Evolutionary conservation across 805 yeast species (phyloP).

Genomic region (Candida boidinii): DNA sequence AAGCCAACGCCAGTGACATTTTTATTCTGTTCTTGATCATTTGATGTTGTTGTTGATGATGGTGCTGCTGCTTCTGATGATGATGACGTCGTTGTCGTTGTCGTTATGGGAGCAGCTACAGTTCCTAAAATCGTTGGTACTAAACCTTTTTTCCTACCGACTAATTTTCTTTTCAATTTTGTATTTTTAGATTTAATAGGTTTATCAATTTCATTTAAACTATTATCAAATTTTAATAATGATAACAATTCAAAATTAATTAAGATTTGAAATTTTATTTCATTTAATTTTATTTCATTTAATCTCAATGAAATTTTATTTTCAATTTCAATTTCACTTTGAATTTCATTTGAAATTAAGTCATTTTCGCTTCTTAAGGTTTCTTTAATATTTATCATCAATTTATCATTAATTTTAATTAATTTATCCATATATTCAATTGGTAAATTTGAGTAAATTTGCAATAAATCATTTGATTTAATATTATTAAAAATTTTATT

Average conservation of each 20-base stretch:
- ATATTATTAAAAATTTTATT: too few relatives aligned
- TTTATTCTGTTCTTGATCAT: neutral
- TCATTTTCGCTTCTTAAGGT: too few relatives aligned
- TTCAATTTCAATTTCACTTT: too few relatives aligned
- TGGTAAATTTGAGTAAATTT: too few relatives aligned
- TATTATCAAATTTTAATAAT: constrained; percentile 5
- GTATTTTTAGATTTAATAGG: constrained; percentile 1
- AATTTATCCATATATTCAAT: too few relatives aligned
- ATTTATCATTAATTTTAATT: too few relatives aligned
- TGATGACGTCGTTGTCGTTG: constrained; percentile 17
- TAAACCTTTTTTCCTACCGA: constrained; percentile 22
- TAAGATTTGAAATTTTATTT: constrained; percentile 22
- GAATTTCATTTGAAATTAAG: too few relatives aligned
- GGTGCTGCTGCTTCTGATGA: constrained; percentile 12
- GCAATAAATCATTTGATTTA: too few relatives aligned
- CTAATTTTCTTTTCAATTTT: constrained; percentile 8
- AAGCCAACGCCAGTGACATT: too few relatives aligned
- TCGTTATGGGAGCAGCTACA: constrained; percentile 12
- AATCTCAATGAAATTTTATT: too few relatives aligned
- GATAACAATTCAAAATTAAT: constrained; percentile 18
- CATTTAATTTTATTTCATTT: constrained; percentile 20
- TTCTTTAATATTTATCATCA: too few relatives aligned
- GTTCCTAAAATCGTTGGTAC: constrained; percentile 26
- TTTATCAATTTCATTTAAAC: neutral
- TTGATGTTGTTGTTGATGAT: constrained; percentile 16